A percentile compares a stretch with the other conserved stretches of the same genome.
These are phyloP conservation scores for Heliamphora exappendiculata DNA, from an alignment of 148 eudicot species.

Conservation along the genomic window DNA sequence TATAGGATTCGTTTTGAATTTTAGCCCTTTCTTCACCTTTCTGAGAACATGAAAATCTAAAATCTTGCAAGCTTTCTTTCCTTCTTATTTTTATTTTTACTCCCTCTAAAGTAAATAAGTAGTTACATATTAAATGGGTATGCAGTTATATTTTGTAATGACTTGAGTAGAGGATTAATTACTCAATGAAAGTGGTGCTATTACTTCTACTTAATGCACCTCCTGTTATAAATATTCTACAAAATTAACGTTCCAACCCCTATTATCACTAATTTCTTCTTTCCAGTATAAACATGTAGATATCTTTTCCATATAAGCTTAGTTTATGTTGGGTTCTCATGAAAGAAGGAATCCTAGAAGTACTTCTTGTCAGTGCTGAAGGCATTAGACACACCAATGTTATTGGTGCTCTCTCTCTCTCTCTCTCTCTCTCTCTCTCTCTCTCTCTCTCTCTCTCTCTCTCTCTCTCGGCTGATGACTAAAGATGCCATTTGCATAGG, in stretches of 20 bases:
- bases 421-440: neutral
- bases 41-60: neutral
- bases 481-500: neutral
- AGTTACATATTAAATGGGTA: neutral
- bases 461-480: neutral
- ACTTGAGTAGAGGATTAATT: neutral
- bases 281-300: neutral
- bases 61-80: neutral
- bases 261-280: neutral
- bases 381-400: constrained; percentile 52
- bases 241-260: neutral
- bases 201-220: neutral
- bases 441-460: neutral
- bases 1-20: neutral
- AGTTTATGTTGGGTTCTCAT: constrained; percentile 16
- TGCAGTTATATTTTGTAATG: constrained; percentile 2
- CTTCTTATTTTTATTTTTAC: too few relatives aligned
- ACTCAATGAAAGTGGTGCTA: neutral
- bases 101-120: neutral
- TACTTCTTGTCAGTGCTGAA: constrained; percentile 60
- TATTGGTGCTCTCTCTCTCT: constrained; percentile 33
- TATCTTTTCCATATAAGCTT: neutral
- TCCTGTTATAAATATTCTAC: neutral
- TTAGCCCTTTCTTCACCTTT: neutral
- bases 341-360: constrained; percentile 65